Conservation (phyloP, 2,329 filamentous ascomycete species). For the Achaetomium macrosporum region DNA sequence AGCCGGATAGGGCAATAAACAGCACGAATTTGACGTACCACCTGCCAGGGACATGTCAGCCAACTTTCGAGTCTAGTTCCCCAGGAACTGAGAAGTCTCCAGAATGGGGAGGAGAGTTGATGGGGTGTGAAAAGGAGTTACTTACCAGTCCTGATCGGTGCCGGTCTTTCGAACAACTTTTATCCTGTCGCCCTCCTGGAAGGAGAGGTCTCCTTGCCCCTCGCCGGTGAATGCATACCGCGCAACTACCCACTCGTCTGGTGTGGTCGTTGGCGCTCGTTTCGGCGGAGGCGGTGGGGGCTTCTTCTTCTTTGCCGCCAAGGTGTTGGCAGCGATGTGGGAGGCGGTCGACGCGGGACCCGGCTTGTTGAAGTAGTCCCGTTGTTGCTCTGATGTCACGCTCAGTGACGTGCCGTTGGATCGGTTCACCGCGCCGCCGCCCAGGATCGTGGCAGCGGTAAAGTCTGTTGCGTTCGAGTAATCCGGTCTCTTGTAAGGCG, state of each 20-base stretch:
- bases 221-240: slow-evolving; percentile 71
- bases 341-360: slow-evolving; percentile 11
- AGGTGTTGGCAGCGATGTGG: slow-evolving; percentile 2
- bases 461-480: slow-evolving; percentile 40
- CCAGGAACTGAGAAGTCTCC: too few species aligned
- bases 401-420: slow-evolving; percentile 21
- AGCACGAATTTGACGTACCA: too few species aligned
- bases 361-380: slow-evolving; percentile 9
- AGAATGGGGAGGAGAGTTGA: background rate
- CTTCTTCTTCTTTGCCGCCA: slow-evolving; percentile 60
- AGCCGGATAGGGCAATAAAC: too few species aligned
- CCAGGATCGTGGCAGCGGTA: slow-evolving; percentile 39
- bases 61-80: background rate
- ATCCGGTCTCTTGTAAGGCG: slow-evolving; percentile 27
- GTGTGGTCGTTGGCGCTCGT: slow-evolving; percentile 44
- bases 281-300: slow-evolving; percentile 66
- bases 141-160: slow-evolving; percentile 69
- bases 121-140: background rate
- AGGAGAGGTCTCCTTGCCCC: slow-evolving; percentile 63
- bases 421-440: slow-evolving; percentile 28
- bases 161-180: slow-evolving; percentile 71
- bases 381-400: background rate
- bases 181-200: slow-evolving; percentile 72
- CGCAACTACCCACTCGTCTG: slow-evolving; percentile 59
- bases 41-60: background rate